phyloP scores from a whole-genome alignment of 176 grass and related monocot genomes.

The Bothriochloa decipiens region DNA sequence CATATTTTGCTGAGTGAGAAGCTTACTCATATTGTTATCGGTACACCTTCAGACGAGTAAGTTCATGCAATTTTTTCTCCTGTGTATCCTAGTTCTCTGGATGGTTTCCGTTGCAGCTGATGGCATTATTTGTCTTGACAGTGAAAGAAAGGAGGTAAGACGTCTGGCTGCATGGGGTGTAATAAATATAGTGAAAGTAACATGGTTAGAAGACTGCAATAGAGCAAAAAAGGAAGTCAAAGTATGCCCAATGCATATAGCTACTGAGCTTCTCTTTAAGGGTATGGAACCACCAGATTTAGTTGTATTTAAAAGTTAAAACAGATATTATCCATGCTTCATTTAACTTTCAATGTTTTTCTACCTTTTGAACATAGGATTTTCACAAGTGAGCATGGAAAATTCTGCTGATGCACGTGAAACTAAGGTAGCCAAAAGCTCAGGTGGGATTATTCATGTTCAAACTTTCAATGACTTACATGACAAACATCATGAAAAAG shows the following conservation, averaged over 20 bases:
- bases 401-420: conserved; percentile 48
- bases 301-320: conserved; percentile 23
- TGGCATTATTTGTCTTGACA: conserved; percentile 49
- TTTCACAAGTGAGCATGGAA: conserved; percentile 52
- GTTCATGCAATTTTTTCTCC: conserved; percentile 49
- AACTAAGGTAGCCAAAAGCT: conserved; percentile 54
- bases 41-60: conserved; percentile 86
- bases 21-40: conserved; percentile 90
- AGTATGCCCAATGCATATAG: conserved; percentile 64
- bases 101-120: conserved; percentile 39
- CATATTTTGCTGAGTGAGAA: conserved; percentile 78
- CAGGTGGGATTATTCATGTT: conserved; percentile 41
- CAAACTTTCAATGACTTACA: conserved; percentile 48
- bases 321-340: conserved; percentile 20
- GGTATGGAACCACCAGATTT: conserved; percentile 54
- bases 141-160: conserved; percentile 87
- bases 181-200: conserved; percentile 72
- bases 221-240: conserved; percentile 70
- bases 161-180: conserved; percentile 76
- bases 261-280: conserved; percentile 74
- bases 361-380: conserved; percentile 47
- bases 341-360: conserved; percentile 7
- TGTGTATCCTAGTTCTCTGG: conserved; percentile 35
- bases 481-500: conserved; percentile 52
- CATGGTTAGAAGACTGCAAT: conserved; percentile 90